Conservation (phyloP, 164 flowering plant species). For the Saururus chinensis region DNA sequence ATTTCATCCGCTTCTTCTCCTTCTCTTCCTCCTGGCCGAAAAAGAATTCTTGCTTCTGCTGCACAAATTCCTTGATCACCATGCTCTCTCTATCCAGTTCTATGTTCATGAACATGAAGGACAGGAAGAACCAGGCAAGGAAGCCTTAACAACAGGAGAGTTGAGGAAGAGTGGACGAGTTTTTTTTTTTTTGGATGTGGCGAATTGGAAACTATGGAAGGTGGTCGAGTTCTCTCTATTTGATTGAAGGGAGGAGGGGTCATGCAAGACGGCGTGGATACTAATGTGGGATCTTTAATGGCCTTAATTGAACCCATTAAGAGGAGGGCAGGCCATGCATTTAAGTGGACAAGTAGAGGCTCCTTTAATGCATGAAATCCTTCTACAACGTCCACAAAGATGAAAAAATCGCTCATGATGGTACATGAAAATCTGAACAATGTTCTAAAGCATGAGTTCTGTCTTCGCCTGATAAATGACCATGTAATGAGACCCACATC, state of each 20-base stretch:
- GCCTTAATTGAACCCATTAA: conserved; percentile 34
- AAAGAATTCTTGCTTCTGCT: conserved; percentile 4
- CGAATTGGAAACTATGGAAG: neutral
- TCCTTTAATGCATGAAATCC: conserved; percentile 46
- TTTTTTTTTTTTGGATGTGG: neutral
- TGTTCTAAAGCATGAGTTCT: neutral
- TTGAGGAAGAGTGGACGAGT: conserved; percentile 1
- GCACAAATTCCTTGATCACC: conserved; percentile 12
- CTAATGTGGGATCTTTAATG: conserved; percentile 41
- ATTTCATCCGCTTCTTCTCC: neutral
- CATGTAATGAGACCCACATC: no score
- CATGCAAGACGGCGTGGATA: conserved; percentile 31
- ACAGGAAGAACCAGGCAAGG: neutral
- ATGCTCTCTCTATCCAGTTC: conserved; percentile 4
- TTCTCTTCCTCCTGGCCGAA: neutral
- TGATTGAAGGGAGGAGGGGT: conserved; percentile 8
- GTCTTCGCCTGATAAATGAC: neutral
- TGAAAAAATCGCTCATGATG: neutral
- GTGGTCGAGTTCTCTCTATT: neutral
- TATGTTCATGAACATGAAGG: neutral
- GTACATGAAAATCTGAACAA: neutral
- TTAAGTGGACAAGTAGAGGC: conserved; percentile 46
- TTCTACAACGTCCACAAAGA: conserved; percentile 14
- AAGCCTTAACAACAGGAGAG: neutral
- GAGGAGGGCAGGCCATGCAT: conserved; percentile 47